These are phyloP conservation scores for Rhodotorula paludigena DNA, from an alignment of 768 basidiomycete species.

Conservation along the genomic window DNA sequence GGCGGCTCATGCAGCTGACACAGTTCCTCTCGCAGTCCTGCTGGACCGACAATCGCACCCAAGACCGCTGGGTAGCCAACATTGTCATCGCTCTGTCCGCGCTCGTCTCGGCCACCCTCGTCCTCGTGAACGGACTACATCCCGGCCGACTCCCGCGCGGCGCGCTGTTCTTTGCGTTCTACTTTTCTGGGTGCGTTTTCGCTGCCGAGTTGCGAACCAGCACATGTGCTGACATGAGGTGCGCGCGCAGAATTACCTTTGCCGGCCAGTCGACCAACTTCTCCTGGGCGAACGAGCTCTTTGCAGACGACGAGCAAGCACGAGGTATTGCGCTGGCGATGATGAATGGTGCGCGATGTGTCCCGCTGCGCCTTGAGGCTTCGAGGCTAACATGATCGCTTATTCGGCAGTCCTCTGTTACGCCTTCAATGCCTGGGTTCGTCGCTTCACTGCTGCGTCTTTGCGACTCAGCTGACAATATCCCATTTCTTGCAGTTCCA, in stretches of 20 bases:
- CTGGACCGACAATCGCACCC: conserved; percentile 56
- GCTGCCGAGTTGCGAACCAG: too few species aligned
- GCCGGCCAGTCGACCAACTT: conserved; percentile 58
- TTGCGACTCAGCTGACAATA: background rate
- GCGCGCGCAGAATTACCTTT: conserved; percentile 51
- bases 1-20: conserved; percentile 40
- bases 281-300: conserved; percentile 73
- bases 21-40: conserved; percentile 47
- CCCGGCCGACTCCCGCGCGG: conserved; percentile 39
- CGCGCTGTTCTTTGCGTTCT: conserved; percentile 68
- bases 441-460: background rate
- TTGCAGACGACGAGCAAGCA: conserved; percentile 65
- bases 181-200: conserved; percentile 50
- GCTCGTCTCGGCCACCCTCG: conserved; percentile 57
- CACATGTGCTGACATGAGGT: background rate
- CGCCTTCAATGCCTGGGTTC: conserved; percentile 24
- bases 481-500: background rate
- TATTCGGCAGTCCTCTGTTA: conserved; percentile 1
- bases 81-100: conserved; percentile 62
- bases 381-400: too few species aligned
- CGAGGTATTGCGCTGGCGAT: conserved; percentile 65
- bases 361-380: background rate
- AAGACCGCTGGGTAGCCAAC: conserved; percentile 60
- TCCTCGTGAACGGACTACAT: background rate
- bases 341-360: conserved; percentile 58